Conservation (phyloP, 1,284 basidiomycete species). For the Apiotrichum montevideense region DNA sequence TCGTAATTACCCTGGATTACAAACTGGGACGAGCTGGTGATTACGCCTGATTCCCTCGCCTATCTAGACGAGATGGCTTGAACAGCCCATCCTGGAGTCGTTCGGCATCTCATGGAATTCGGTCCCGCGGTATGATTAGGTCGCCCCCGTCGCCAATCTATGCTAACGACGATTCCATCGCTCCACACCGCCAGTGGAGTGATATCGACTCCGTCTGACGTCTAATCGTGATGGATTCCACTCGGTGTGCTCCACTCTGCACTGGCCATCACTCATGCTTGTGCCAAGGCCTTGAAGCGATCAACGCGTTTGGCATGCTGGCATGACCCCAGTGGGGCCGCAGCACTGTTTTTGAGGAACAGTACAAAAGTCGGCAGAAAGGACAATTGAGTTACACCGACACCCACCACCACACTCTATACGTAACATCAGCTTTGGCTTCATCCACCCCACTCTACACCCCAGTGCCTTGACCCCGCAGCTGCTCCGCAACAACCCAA, state of each 20-base stretch:
- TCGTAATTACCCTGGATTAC: not conserved
- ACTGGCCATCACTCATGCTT: not conserved
- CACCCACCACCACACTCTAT: not conserved
- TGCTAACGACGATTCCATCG: not conserved
- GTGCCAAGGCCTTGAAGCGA: not conserved
- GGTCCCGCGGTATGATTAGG: not conserved
- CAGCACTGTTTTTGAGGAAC: constrained; percentile 43
- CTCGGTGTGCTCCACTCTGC: not conserved
- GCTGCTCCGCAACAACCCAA: not conserved
- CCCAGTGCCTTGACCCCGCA: not conserved
- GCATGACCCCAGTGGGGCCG: not conserved
- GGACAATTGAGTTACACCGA: constrained; percentile 16
- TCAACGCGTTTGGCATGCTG: not conserved
- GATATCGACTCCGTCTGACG: not conserved
- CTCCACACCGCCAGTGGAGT: not conserved
- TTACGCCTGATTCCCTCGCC: constrained; percentile 1
- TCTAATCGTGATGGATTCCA: not conserved
- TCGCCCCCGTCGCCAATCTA: not conserved
- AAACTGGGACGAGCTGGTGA: not conserved
- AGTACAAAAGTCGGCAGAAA: constrained; percentile 36
- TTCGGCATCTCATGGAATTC: not conserved
- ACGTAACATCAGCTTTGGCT: not conserved
- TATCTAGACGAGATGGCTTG: not conserved
- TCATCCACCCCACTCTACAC: not conserved
- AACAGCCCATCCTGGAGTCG: not conserved